Base-by-base conservation (phyloP, 139 green algal genomes). In the Eudorina sp. region DNA sequence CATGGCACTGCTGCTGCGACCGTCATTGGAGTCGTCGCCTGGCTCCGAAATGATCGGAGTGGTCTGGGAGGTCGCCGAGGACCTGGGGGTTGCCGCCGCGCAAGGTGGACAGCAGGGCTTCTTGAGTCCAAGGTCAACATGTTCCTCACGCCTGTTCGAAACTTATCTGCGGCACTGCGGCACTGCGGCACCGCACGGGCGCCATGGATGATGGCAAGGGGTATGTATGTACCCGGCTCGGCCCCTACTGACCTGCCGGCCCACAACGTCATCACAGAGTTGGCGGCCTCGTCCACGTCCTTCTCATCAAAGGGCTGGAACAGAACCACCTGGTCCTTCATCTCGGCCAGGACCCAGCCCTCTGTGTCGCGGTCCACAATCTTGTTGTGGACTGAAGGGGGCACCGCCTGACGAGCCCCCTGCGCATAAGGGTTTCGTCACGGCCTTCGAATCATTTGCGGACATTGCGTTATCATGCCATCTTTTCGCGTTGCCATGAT, bases 281-380 rank as follows among this genome's bases (percentile, higher is more conserved):
- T 64, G 9, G 81, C 81, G 13, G 81, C 81, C 11, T 87, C 62
- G 19, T 87, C 64, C 31, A 87, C 62, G 21, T 87, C 81, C 34
- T 87, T 34, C 8, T 16, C 3, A 18, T 51, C 27, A 64, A 53
- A 87, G n/a, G 81, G 80, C 41, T 64, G 60, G 41, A 86, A 86
- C 36, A 87, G 19, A 1, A 87, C 64, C 64, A 87, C 34, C 64
- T 87, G 16, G 11, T 87, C 64, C 62, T 87, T 19, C 45, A 87
- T 3, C 64, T 87, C 62, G 11, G 64, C 64, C 16, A 79, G 16
- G 45, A 87, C 34, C 81, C 62, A 78, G 21, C 64, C 81, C 6
- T 87, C 81, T 4, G n/a, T 62, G n/a, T 87, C 81, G 31, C 81
- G 45, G 64, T 87, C 81, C 7, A 87, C 45, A 13, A 87, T 51